Conservation (phyloP, 2,329 filamentous ascomycete genomes). For the Ophiostoma sp. region DNA sequence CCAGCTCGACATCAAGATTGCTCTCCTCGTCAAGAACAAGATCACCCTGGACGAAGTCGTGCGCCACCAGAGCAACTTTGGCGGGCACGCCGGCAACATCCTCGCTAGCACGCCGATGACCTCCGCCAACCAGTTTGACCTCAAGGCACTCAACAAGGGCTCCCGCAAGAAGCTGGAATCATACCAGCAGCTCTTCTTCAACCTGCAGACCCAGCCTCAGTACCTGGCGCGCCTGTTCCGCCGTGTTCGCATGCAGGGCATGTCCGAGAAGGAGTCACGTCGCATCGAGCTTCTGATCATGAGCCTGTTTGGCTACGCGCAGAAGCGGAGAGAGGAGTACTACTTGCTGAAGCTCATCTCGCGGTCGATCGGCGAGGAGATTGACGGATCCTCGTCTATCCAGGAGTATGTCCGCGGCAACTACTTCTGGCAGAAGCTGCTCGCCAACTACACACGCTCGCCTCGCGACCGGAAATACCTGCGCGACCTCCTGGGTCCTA, state of each 20-base stretch:
- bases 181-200: constrained; percentile 97
- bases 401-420: constrained; percentile 87
- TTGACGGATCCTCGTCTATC: constrained; percentile 69
- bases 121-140: constrained; percentile 88
- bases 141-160: constrained; percentile 96
- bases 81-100: constrained; percentile 75
- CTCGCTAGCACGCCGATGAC: constrained; percentile 86
- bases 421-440: constrained; percentile 88
- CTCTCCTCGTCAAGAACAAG: constrained; percentile 97
- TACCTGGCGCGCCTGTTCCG: constrained; percentile 89
- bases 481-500: constrained; percentile 76
- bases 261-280: constrained; percentile 88
- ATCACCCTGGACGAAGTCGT: constrained; percentile 98
- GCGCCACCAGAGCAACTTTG: constrained; percentile 93
- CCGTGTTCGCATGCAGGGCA: constrained; percentile 77
- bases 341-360: constrained; percentile 88
- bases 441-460: constrained; percentile 84
- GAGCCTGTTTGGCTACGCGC: constrained; percentile 94
- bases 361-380: constrained; percentile 80
- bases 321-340: constrained; percentile 96
- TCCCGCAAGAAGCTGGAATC: constrained; percentile 93
- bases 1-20: constrained; percentile 98
- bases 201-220: constrained; percentile 92
- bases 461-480: constrained; percentile 91
- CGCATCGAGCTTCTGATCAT: constrained; percentile 91